These are phyloP conservation scores for Daldinia grandis DNA, from an alignment of 495 filamentous ascomycete genomes.

Conservation along the genomic window DNA sequence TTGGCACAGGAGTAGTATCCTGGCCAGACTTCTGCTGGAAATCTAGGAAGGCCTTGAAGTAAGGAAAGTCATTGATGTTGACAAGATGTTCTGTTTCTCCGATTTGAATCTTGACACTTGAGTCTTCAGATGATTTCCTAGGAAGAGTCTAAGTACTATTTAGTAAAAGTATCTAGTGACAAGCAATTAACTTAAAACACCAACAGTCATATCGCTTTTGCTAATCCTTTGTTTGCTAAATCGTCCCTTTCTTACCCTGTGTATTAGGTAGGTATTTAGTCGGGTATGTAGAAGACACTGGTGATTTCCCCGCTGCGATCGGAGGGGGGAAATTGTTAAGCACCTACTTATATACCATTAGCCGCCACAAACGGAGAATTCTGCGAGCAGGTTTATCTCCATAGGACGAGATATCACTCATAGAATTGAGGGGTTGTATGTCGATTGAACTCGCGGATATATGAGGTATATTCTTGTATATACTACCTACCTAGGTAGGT, in stretches of 20 bases:
- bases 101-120: neutral
- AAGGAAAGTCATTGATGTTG: conserved; percentile 2
- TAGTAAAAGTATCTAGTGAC: neutral
- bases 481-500: too few relatives aligned
- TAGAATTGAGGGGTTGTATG: neutral
- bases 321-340: neutral
- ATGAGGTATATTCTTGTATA: neutral
- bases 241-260: neutral
- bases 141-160: neutral
- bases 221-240: neutral
- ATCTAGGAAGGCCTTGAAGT: conserved; percentile 7
- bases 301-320: neutral
- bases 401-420: neutral
- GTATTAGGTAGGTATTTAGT: neutral
- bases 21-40: conserved; percentile 12
- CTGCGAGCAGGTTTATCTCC: neutral
- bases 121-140: neutral
- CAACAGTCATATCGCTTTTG: neutral
- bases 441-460: neutral
- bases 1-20: neutral
- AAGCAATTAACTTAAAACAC: neutral
- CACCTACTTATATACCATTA: neutral
- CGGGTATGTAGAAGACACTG: neutral
- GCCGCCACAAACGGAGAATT: neutral
- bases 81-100: neutral